Evolutionary conservation across 2,329 filamentous ascomycete genomes (phyloP).

Genomic region (Exophiala spinifera): DNA sequence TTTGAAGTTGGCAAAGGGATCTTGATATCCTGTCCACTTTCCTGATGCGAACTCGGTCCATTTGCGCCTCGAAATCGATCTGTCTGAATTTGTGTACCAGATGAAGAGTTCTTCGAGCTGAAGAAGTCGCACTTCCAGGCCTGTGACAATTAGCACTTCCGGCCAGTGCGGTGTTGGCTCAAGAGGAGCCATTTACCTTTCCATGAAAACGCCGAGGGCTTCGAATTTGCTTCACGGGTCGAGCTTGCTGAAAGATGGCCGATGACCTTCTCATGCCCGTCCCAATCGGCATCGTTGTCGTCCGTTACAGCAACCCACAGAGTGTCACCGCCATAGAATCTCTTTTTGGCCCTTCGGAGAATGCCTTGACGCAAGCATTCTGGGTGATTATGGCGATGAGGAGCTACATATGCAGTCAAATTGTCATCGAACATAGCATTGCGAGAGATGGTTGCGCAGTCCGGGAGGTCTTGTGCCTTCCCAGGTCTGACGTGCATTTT

Average conservation of each 20-base stretch:
- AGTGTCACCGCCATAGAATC: conserved; percentile 21
- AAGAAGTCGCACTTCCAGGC: conserved; percentile 18
- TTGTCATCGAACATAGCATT: conserved; percentile 27
- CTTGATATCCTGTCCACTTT: neutral
- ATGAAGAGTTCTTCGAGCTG: conserved; percentile 15
- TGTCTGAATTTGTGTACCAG: conserved; percentile 19
- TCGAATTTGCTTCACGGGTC: neutral
- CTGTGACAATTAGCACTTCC: conserved; percentile 8
- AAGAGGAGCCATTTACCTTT: conserved; percentile 9
- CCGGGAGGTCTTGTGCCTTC: conserved; percentile 15
- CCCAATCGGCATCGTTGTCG: conserved; percentile 13
- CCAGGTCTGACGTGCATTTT: conserved; percentile 27
- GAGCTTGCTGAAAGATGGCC: conserved; percentile 22
- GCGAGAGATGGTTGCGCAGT: conserved; percentile 19
- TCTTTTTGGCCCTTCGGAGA: conserved; percentile 17
- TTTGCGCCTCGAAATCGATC: conserved; percentile 6
- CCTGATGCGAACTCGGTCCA: conserved; percentile 6
- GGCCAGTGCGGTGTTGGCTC: neutral
- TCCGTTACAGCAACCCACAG: conserved; percentile 25
- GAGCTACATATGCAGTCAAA: conserved; percentile 20
- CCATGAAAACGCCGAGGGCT: conserved; percentile 9
- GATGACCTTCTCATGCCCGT: conserved; percentile 23
- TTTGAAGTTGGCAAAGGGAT: conserved; percentile 20
- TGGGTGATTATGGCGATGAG: conserved; percentile 22
- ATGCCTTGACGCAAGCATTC: conserved; percentile 21